phyloP scores from a whole-genome alignment of 1,139 yeast species.

The Chernovozyma sophiae-reginae region DNA sequence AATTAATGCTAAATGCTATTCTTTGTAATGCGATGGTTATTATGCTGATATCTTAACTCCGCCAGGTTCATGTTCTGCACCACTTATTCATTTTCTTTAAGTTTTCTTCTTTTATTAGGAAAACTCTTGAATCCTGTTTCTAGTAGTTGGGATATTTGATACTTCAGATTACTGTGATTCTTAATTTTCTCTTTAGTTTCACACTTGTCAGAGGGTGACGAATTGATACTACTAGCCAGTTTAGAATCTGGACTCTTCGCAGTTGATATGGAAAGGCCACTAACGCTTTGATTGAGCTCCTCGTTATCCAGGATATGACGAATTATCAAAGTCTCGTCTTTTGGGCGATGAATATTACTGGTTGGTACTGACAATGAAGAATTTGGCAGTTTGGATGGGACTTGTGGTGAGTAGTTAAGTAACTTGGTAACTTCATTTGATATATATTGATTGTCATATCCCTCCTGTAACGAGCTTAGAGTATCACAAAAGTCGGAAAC shows the following conservation, averaged over 20 bases:
- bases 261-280: constrained; percentile 7
- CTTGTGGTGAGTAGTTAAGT: background rate
- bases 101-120: constrained; percentile 5
- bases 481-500: constrained; percentile 2
- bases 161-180: background rate
- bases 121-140: constrained; percentile 3
- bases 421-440: background rate
- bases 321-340: constrained; percentile 13
- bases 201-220: no score
- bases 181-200: no score
- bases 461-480: background rate
- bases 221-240: no score
- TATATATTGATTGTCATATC: background rate
- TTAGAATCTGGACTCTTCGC: no score
- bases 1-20: no score
- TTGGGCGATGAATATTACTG: constrained; percentile 8
- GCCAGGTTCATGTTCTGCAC: no score
- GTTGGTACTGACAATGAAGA: no score
- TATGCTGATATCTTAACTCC: no score
- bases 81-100: background rate
- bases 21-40: no score
- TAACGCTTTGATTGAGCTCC: constrained; percentile 13
- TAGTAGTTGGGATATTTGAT: background rate
- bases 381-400: background rate
- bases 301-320: constrained; percentile 11